phyloP scores from a whole-genome alignment of 2,329 filamentous ascomycete genomes.

The Beauveria pseudobassiana region DNA sequence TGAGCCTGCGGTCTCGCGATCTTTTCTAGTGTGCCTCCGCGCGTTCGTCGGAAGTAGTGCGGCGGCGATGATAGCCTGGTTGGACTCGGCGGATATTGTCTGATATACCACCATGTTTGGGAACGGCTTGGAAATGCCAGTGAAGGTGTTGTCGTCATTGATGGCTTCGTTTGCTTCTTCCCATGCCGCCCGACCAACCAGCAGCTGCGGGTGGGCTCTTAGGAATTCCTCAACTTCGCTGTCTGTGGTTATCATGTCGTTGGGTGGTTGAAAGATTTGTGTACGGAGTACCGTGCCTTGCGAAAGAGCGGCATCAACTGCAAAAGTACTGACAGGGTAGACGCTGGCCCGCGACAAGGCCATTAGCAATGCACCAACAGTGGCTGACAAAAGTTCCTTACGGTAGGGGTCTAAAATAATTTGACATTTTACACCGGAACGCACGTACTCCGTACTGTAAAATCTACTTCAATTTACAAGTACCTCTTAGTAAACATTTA shows the following conservation, averaged over 20 bases:
- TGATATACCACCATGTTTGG: neutral
- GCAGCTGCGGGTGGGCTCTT: neutral
- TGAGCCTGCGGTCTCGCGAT: neutral
- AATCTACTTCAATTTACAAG: too few species aligned
- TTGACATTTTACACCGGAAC: too few species aligned
- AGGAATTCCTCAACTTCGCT: neutral
- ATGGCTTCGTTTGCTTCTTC: neutral
- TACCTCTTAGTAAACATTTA: too few species aligned
- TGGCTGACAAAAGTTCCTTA: too few species aligned
- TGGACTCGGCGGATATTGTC: neutral
- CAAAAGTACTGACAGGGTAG: too few species aligned
- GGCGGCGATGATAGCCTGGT: neutral
- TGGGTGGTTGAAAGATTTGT: neutral
- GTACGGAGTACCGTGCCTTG: too few species aligned
- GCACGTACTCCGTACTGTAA: too few species aligned
- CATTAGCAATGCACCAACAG: too few species aligned
- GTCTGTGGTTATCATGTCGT: neutral
- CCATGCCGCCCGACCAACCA: neutral
- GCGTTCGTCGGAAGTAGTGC: neutral
- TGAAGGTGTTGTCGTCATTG: neutral
- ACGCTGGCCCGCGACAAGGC: too few species aligned
- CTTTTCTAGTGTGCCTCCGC: neutral
- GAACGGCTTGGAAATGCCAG: neutral
- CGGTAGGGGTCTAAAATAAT: too few species aligned
- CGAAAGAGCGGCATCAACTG: too few species aligned